Evolutionary conservation across 345 rosid species (phyloP).

Genomic region (Populus deltoides): DNA sequence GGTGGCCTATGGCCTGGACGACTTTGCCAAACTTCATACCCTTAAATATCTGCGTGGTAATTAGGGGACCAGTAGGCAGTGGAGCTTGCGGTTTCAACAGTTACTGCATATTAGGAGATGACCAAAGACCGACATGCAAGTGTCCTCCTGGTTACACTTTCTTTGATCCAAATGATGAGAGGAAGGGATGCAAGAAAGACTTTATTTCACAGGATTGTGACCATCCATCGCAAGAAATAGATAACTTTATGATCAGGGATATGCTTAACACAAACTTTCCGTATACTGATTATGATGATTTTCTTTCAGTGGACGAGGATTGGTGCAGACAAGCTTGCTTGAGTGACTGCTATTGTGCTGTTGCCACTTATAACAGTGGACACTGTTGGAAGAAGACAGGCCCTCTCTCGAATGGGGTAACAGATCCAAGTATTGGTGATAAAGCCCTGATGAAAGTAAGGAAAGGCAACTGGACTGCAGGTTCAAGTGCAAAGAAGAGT

Average conservation of each 20-base stretch:
- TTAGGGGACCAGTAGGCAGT: conserved; percentile 17
- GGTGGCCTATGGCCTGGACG: conserved; percentile 12
- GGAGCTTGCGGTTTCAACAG: conserved; percentile 65
- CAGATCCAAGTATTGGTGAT: conserved; percentile 3
- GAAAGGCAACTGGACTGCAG: conserved; percentile 17
- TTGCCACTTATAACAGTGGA: conserved; percentile 26
- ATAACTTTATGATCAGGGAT: no score
- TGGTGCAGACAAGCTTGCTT: conserved; percentile 30
- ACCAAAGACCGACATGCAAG: conserved; percentile 41
- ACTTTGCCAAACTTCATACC: conserved; percentile 16
- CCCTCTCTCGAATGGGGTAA: conserved; percentile 43
- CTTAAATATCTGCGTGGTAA: conserved; percentile 32
- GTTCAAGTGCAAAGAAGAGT: no score
- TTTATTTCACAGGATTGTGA: conserved; percentile 40
- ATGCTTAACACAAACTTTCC: no score
- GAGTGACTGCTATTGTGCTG: conserved; percentile 55
- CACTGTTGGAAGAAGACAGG: conserved; percentile 50
- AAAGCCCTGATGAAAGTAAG: conserved; percentile 41
- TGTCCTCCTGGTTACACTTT: conserved; percentile 18
- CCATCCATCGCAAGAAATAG: conserved; percentile 9
- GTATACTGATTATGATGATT: no score
- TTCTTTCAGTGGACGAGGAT: no score
- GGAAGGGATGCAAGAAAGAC: conserved; percentile 39
- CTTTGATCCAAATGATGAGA: conserved; percentile 31
- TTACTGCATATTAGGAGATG: conserved; percentile 36